Conservation (phyloP, 495 filamentous ascomycete species). For the Achaetomiella virescens region DNA sequence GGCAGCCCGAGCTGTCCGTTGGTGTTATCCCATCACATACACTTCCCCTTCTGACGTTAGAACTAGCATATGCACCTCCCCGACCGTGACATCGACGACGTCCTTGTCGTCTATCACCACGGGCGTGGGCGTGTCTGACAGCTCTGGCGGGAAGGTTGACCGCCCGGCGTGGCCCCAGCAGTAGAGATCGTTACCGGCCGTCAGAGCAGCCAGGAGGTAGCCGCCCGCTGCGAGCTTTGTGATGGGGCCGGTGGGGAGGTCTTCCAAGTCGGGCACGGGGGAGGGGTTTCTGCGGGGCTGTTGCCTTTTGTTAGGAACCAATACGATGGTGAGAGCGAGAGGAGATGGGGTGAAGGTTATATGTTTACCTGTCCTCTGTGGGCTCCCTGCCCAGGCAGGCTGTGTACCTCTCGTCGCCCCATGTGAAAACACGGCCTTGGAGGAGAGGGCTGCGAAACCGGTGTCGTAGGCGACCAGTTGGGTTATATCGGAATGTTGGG, state of each 20-base stretch:
- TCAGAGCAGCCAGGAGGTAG: conserved; percentile 52
- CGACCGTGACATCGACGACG: conserved; percentile 52
- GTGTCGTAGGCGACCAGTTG: conserved; percentile 48
- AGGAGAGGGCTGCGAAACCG: conserved; percentile 46
- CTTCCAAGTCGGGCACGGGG: conserved; percentile 42
- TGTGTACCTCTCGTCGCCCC: conserved; percentile 53
- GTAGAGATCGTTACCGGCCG: conserved; percentile 53
- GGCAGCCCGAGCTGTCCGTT: conserved; percentile 56
- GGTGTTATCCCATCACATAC: conserved; percentile 50
- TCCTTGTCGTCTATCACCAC: conserved; percentile 32
- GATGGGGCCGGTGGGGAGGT: conserved; percentile 46
- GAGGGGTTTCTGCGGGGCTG: conserved; percentile 40
- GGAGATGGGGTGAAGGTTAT: neutral
- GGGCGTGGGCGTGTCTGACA: conserved; percentile 28
- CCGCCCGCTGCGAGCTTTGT: conserved; percentile 50
- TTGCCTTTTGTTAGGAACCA: neutral
- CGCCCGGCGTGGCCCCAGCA: conserved; percentile 49
- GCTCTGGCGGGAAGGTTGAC: conserved; percentile 6
- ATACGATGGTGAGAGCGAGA: neutral
- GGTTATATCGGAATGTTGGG: conserved; percentile 17
- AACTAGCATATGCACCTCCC: conserved; percentile 51
- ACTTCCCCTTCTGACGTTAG: conserved; percentile 46
- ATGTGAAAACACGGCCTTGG: conserved; percentile 48
- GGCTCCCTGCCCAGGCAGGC: conserved; percentile 43
- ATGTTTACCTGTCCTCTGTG: conserved; percentile 11